These are phyloP conservation scores for Pyrenophora graminea DNA, from an alignment of 2,329 filamentous ascomycete genomes.

Conservation along the genomic window DNA sequence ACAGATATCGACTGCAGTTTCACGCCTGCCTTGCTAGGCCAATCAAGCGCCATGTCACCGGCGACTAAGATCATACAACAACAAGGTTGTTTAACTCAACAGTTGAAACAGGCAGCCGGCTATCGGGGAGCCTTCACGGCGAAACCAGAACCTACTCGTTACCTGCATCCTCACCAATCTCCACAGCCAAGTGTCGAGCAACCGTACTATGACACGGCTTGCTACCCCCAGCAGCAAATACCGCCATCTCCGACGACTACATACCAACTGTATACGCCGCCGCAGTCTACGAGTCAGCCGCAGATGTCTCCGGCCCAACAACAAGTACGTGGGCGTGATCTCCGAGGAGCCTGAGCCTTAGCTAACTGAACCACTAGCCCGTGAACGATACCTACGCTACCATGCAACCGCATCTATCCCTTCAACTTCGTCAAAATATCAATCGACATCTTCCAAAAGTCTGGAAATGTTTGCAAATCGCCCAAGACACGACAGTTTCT, in stretches of 20 bases:
- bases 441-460: conserved; percentile 1
- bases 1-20: conserved; percentile 7
- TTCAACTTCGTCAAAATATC: conserved; percentile 2
- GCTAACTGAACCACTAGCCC: no score
- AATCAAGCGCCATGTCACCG: neutral
- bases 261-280: no score
- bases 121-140: no score
- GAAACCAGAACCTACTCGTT: neutral
- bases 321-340: no score
- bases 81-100: neutral
- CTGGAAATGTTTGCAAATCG: conserved; percentile 1
- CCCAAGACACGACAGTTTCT: neutral
- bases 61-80: neutral
- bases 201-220: no score
- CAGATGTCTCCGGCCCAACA: no score
- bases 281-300: no score
- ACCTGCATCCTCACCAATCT: neutral
- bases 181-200: no score
- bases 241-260: no score
- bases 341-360: no score
- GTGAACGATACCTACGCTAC: neutral
- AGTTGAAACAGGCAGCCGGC: neutral
- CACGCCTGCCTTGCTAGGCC: neutral
- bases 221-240: no score
- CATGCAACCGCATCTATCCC: neutral